Conservation (phyloP, 805 yeast genomes). For the Sungouiozyma intestinalis region DNA sequence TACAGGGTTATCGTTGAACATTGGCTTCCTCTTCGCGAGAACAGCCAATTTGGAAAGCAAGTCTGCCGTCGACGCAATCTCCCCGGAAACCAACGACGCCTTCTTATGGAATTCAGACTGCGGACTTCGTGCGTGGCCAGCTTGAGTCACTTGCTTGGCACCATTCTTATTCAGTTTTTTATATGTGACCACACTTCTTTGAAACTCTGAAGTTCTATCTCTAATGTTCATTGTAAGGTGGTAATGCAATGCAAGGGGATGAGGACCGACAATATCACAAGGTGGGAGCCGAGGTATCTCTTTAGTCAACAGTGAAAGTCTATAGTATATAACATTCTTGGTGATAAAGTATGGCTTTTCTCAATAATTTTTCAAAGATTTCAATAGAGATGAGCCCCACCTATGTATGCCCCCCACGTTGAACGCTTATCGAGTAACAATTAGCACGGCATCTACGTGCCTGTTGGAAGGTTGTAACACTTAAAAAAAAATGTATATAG, state of each 20-base stretch:
- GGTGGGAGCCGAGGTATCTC: no score
- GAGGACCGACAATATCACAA: no score
- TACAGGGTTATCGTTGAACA: slow-evolving; percentile 88
- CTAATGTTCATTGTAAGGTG: slow-evolving; percentile 43
- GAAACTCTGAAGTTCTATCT: slow-evolving; percentile 87
- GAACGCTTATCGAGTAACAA: no score
- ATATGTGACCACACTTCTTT: slow-evolving; percentile 75
- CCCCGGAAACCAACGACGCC: slow-evolving; percentile 80
- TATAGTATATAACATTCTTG: no score
- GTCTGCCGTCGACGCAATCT: slow-evolving; percentile 77
- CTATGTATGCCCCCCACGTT: no score
- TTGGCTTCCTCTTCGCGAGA: slow-evolving; percentile 78
- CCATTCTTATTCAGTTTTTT: slow-evolving; percentile 42
- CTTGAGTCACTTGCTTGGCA: neutral
- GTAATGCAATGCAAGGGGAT: no score
- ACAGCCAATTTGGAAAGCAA: slow-evolving; percentile 68
- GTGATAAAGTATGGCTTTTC: no score
- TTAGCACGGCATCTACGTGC: no score
- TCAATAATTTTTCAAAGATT: no score
- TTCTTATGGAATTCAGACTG: slow-evolving; percentile 50
- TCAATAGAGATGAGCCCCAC: no score
- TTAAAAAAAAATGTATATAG: neutral
- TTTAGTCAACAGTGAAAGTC: no score
- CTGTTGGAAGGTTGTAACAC: neutral
- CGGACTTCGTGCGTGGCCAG: neutral